Conservation (phyloP, 2,329 filamentous ascomycete genomes). For the Cytospora chrysosperma region DNA sequence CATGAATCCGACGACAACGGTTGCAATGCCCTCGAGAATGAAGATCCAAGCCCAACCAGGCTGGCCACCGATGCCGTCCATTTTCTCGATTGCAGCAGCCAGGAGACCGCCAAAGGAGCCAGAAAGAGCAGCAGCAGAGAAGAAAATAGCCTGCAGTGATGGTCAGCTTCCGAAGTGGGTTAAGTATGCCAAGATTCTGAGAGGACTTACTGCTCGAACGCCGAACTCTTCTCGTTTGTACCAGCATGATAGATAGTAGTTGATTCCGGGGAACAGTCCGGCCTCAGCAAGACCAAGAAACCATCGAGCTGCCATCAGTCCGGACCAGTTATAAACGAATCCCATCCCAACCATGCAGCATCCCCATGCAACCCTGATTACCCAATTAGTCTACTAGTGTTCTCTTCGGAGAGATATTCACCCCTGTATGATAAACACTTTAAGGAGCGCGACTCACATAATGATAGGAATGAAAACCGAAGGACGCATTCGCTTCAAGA, state of each 20-base stretch:
- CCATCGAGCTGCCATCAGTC: slow-evolving; percentile 65
- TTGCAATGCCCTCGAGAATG: slow-evolving; percentile 66
- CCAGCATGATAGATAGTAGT: slow-evolving; percentile 74
- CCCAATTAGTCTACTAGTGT: background rate
- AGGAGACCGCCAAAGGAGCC: slow-evolving; percentile 72
- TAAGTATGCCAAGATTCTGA: no score
- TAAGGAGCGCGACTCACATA: slow-evolving; percentile 56
- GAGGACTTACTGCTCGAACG: slow-evolving; percentile 49
- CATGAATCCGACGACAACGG: slow-evolving; percentile 61
- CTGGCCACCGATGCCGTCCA: slow-evolving; percentile 57
- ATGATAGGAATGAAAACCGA: slow-evolving; percentile 79
- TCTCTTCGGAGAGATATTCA: background rate
- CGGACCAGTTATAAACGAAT: slow-evolving; percentile 61
- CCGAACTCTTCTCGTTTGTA: slow-evolving; percentile 76
- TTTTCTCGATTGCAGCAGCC: slow-evolving; percentile 65
- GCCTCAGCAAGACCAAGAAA: slow-evolving; percentile 75
- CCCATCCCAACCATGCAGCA: slow-evolving; percentile 68
- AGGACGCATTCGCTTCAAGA: slow-evolving; percentile 74
- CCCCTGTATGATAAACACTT: fast-evolving
- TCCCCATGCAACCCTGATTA: slow-evolving; percentile 61
- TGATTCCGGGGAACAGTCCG: slow-evolving; percentile 70
- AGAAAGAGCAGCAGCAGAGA: slow-evolving; percentile 73
- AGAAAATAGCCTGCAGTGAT: slow-evolving; percentile 62
- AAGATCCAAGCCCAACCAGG: slow-evolving; percentile 63
- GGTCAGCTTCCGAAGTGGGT: background rate